Percentiles rank a stretch among this genome's conserved stretches.
Conservation (phyloP, 768 basidiomycete species). For the Pulveroboletus sp. region DNA sequence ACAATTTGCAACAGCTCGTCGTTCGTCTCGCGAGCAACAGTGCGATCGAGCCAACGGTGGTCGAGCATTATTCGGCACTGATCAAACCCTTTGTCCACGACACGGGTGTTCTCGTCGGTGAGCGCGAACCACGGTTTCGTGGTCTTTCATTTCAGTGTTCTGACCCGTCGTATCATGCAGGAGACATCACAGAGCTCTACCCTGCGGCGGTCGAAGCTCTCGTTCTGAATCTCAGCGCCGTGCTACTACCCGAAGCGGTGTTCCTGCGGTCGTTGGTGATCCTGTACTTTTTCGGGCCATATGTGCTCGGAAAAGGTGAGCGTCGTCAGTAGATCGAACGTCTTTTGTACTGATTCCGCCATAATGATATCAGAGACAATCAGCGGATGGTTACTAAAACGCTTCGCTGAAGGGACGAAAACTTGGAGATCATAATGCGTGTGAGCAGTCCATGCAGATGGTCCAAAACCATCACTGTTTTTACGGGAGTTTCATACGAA, state of each 20-base stretch:
- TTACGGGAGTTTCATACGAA: no score
- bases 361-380: conserved; percentile 8
- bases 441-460: background rate
- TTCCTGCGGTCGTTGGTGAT: conserved; percentile 12
- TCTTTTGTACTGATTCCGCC: background rate
- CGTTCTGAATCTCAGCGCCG: conserved; percentile 6
- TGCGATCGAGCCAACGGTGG: background rate
- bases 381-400: conserved; percentile 6
- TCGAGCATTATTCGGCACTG: conserved; percentile 2
- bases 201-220: conserved; percentile 9
- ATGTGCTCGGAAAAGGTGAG: conserved; percentile 12
- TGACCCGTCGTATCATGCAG: background rate
- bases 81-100: conserved; percentile 2
- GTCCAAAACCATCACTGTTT: background rate
- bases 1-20: background rate
- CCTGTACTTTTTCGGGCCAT: conserved; percentile 15
- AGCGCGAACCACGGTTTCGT: background rate
- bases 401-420: background rate
- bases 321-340: background rate
- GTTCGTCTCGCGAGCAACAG: conserved; percentile 1
- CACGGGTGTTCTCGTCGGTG: conserved; percentile 9
- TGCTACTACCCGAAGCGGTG: conserved; percentile 8
- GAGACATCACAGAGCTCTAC: conserved; percentile 15
- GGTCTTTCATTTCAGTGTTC: background rate
- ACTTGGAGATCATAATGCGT: background rate